Percentiles rank a stretch among this genome's conserved stretches.
Evolutionary conservation across 495 filamentous ascomycete genomes (phyloP).

Genomic region (Penicillium arizonense): DNA sequence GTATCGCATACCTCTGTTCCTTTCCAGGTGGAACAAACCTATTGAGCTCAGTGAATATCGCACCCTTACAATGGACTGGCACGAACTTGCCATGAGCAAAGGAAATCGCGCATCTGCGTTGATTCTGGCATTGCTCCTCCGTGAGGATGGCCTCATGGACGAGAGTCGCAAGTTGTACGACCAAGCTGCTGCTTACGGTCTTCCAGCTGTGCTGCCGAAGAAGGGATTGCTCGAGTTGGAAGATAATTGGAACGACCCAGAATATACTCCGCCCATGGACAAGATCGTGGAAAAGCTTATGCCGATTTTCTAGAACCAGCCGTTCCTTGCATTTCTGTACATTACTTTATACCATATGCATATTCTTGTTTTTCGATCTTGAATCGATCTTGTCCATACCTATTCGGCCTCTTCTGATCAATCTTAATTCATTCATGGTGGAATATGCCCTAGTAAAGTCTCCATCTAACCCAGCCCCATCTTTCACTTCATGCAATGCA

Average conservation of each 20-base stretch:
- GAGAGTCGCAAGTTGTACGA: conserved; percentile 1
- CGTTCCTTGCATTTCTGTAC: neutral
- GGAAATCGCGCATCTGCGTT: conserved; percentile 11
- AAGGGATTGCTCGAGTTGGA: conserved; percentile 8
- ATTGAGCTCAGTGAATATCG: conserved; percentile 22
- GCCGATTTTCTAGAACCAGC: too few relatives aligned
- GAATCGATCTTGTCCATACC: too few relatives aligned
- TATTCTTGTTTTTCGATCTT: neutral
- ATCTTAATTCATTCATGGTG: neutral
- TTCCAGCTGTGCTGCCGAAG: neutral
- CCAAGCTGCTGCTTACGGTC: neutral
- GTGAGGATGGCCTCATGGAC: conserved; percentile 16
- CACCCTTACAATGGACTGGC: conserved; percentile 33
- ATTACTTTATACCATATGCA: neutral
- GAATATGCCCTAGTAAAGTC: neutral
- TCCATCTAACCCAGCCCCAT: neutral
- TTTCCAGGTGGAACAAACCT: conserved; percentile 1
- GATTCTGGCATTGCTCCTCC: conserved; percentile 22
- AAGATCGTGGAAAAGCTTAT: conserved; percentile 12
- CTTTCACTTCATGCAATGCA: neutral
- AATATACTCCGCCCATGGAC: conserved; percentile 17
- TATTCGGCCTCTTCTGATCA: too few relatives aligned
- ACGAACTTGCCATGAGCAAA: conserved; percentile 15
- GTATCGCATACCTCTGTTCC: neutral
- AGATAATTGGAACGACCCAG: conserved; percentile 20